These are phyloP conservation scores for Xylaria sp. DNA, from an alignment of 2,329 filamentous ascomycete genomes.

Conservation along the genomic window DNA sequence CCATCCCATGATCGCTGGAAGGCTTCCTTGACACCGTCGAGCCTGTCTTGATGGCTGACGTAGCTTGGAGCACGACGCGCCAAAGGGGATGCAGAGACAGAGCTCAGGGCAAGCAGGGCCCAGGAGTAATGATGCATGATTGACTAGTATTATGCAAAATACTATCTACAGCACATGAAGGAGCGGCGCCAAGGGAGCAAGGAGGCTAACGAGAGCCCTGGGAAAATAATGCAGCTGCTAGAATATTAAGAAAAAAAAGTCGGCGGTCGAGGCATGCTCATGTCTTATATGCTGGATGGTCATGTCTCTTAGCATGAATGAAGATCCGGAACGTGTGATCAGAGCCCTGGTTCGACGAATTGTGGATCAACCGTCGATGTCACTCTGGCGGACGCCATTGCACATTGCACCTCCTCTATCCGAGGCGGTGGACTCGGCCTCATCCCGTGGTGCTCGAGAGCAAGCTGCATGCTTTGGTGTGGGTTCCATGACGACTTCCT, in stretches of 20 bases:
- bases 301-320: conserved; percentile 28
- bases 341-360: conserved; percentile 12
- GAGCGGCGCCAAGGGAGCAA: conserved; percentile 33
- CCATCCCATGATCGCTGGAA: conserved; percentile 78
- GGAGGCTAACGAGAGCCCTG: conserved; percentile 26
- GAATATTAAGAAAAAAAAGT: conserved; percentile 25
- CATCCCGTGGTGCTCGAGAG: conserved; percentile 21
- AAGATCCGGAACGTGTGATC: conserved; percentile 32
- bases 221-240: conserved; percentile 30
- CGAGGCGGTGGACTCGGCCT: conserved; percentile 9
- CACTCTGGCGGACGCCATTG: conserved; percentile 23
- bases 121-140: conserved; percentile 43
- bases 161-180: conserved; percentile 21
- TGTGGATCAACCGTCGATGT: conserved; percentile 17
- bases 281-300: conserved; percentile 33
- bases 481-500: conserved; percentile 31
- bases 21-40: conserved; percentile 71
- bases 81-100: conserved; percentile 36
- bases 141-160: conserved; percentile 29
- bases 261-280: conserved; percentile 26
- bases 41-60: conserved; percentile 54
- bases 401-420: conserved; percentile 29
- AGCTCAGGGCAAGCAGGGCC: conserved; percentile 38
- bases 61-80: conserved; percentile 35
- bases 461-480: conserved; percentile 16